These are phyloP conservation scores for Wickerhamiella shivajii DNA, from an alignment of 805 yeast genomes.

Conservation along the genomic window DNA sequence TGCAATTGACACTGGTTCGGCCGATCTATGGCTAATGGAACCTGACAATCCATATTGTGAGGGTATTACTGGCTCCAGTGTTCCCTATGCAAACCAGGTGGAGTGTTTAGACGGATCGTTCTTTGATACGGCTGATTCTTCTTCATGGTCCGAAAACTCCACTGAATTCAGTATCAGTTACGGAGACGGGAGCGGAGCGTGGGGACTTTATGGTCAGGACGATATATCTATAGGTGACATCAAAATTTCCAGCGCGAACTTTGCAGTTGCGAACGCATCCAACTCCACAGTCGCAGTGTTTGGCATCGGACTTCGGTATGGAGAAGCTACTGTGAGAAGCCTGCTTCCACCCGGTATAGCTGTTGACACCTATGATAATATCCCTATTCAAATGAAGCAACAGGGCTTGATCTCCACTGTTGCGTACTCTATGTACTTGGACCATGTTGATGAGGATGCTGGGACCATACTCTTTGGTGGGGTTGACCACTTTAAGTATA, in stretches of 20 bases:
- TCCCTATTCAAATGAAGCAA: constrained; percentile 2
- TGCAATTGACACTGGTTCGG: constrained; percentile 46
- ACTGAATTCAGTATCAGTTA: constrained; percentile 19
- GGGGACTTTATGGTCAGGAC: constrained; percentile 36
- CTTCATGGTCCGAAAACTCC: constrained; percentile 15
- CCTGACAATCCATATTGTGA: constrained; percentile 19
- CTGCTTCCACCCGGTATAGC: constrained; percentile 13
- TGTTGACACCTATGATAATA: constrained; percentile 9
- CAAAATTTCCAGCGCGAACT: constrained; percentile 27
- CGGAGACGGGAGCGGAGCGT: constrained; percentile 35
- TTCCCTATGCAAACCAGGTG: neutral
- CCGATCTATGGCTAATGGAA: constrained; percentile 55
- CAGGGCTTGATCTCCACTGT: constrained; percentile 37
- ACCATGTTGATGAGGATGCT: constrained; percentile 22
- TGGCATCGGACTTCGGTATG: constrained; percentile 24
- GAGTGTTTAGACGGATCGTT: neutral
- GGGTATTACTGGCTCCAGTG: constrained; percentile 2
- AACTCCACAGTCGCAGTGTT: constrained; percentile 43
- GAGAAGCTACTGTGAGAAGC: constrained; percentile 22
- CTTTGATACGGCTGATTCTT: constrained; percentile 22
- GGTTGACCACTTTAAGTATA: constrained; percentile 33
- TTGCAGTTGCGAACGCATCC: constrained; percentile 60
- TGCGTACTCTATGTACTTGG: constrained; percentile 49
- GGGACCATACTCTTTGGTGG: constrained; percentile 34
- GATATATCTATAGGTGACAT: constrained; percentile 34